phyloP scores from a whole-genome alignment of 1,284 basidiomycete species.

The Inonotus obliquus region DNA sequence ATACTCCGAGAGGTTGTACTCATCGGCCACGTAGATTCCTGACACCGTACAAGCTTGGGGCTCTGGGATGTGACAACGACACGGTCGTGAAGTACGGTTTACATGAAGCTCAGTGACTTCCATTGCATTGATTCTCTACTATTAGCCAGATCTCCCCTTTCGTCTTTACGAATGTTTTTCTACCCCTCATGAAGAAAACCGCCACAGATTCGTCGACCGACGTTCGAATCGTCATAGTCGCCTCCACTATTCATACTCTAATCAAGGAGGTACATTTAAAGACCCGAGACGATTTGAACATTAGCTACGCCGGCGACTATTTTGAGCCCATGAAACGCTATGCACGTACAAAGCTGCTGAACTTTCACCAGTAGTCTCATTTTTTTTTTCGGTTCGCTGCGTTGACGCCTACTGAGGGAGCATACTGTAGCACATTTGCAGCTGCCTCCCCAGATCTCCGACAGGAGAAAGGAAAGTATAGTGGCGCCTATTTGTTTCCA shows the following conservation, averaged over 20 bases:
- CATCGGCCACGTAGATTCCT: no score
- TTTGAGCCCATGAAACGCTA: not conserved
- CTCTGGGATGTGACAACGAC: no score
- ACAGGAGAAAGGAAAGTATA: slow-evolving; percentile 17
- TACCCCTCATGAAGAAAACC: slow-evolving; percentile 28
- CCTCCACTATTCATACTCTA: not conserved
- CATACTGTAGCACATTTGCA: not conserved
- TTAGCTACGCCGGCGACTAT: not conserved
- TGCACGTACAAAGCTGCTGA: not conserved
- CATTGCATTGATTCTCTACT: no score
- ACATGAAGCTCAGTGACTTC: no score
- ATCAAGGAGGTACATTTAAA: not conserved
- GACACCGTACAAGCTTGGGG: no score
- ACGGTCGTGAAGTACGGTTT: no score
- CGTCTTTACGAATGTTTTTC: slow-evolving; percentile 27
- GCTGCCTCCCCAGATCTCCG: not conserved
- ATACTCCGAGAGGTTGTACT: no score
- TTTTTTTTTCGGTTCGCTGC: no score
- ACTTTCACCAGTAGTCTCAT: no score
- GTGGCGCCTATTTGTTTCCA: slow-evolving; percentile 22
- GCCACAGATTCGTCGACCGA: slow-evolving; percentile 24
- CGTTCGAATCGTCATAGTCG: slow-evolving; percentile 31
- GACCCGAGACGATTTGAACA: not conserved
- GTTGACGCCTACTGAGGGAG: no score
- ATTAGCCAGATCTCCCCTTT: slow-evolving; percentile 30